Evolutionary conservation across 2,329 filamentous ascomycete genomes (phyloP).

Genomic region (Colletotrichum sp.): DNA sequence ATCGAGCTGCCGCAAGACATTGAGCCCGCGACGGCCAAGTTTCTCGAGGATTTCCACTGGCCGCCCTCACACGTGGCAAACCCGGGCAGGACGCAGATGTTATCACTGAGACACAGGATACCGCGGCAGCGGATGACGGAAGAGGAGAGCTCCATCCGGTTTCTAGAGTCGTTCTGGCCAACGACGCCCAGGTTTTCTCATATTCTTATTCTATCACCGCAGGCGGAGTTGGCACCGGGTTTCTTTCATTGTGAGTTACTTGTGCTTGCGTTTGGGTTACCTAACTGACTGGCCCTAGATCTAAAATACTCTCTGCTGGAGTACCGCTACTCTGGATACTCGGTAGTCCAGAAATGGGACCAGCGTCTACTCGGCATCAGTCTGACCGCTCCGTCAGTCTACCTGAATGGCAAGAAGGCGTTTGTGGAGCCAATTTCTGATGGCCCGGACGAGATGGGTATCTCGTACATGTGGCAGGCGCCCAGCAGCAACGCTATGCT

Average conservation of each 20-base stretch:
- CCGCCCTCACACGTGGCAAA: constrained; percentile 53
- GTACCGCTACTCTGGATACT: constrained; percentile 71
- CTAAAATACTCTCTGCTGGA: constrained; percentile 79
- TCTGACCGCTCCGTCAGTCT: constrained; percentile 72
- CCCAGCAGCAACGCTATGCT: constrained; percentile 84
- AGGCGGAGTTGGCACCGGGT: constrained; percentile 78
- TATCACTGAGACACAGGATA: constrained; percentile 80
- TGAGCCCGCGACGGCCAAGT: constrained; percentile 68
- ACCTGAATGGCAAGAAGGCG: constrained; percentile 63
- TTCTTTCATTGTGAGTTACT: constrained; percentile 75
- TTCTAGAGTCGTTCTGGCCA: constrained; percentile 90
- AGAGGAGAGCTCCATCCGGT: constrained; percentile 74
- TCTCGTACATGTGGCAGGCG: constrained; percentile 82
- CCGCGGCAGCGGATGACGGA: constrained; percentile 62
- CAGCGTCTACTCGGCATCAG: constrained; percentile 76
- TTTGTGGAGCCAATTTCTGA: constrained; percentile 50
- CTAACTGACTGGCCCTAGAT: constrained; percentile 44
- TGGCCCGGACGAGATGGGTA: constrained; percentile 38
- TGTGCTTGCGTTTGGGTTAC: neutral
- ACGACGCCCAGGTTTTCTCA: constrained; percentile 67
- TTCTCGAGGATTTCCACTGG: constrained; percentile 71
- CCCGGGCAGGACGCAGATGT: constrained; percentile 38
- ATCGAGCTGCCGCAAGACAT: constrained; percentile 80
- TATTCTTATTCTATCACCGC: constrained; percentile 82
- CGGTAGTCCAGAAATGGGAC: constrained; percentile 48